Evolutionary conservation across 2,329 filamentous ascomycete species (phyloP), one percentile per base, ranked within the genome.

Genomic region (Chrysoporthe puriensis): DNA sequence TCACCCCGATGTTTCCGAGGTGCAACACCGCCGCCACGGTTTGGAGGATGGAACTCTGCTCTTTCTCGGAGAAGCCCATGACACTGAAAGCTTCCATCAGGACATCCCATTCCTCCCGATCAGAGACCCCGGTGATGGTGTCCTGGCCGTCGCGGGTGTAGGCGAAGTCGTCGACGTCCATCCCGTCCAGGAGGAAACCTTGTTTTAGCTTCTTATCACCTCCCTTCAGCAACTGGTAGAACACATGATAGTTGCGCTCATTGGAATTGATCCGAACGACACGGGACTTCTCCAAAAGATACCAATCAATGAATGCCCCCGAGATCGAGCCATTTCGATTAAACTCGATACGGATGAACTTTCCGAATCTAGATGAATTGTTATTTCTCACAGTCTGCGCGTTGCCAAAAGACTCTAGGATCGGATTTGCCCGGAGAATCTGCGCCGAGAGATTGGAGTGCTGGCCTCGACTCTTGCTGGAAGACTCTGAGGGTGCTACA

Each of bases 301-400:
- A 99, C 96, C 96, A 99, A 77, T 99, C 94, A 72, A 99, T 98
- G 80, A 94, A 97, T 32, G 96, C 96, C 46, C 96, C 96, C 4
- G 92, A 92, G 72, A 99, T 99, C 65, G 96, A 91, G 40, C 96
- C 96, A 46, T 88, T 88, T 34, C 92, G 87, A 44, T 89, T 93
- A 79, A 99, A 97, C 76, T 97, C 94, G 75, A 99, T 99, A 62
- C 96, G 88, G 76, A 99, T 99, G 75, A 99, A 99, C 78, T 99
- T 99, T 76, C 96, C 96, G 75, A 99, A 99, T 71, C 96, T 90
- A 5, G 96, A 99, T 0, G 96, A 99, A 77, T 99, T 99, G 81
- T 99, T 96, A 79, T 99, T 99, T 64, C 96, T 88, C 42, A 99
- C 93, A 0, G 96, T 99, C 77, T 99, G 96, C 1, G 96, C 96